These are phyloP conservation scores for Sugiyamaella castrensis DNA, from an alignment of 1,139 yeast genomes.

Conservation along the genomic window DNA sequence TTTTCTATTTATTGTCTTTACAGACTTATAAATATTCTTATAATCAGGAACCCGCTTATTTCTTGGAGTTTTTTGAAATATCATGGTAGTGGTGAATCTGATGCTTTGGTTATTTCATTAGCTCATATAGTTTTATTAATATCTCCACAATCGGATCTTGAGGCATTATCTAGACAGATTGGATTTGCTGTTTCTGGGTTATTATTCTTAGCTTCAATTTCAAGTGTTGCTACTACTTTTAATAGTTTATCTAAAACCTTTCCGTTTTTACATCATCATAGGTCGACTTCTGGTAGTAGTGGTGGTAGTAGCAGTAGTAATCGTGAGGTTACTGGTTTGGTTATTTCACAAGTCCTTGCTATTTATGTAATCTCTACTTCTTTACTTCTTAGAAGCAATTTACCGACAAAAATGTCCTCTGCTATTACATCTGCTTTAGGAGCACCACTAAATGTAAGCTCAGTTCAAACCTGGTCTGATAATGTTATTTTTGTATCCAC, in stretches of 20 bases:
- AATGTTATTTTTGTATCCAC: slow-evolving; percentile 62
- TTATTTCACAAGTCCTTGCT: slow-evolving; percentile 70
- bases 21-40: slow-evolving; percentile 48
- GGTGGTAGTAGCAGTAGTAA: no score
- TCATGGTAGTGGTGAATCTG: slow-evolving; percentile 20
- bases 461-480: slow-evolving; percentile 81
- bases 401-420: slow-evolving; percentile 59
- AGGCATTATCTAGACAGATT: slow-evolving; percentile 59
- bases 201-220: slow-evolving; percentile 61
- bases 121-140: slow-evolving; percentile 42
- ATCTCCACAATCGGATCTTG: slow-evolving; percentile 38
- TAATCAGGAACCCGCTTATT: slow-evolving; percentile 33
- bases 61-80: slow-evolving; percentile 9
- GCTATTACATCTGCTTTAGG: slow-evolving; percentile 50
- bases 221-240: slow-evolving; percentile 35
- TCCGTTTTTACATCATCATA: slow-evolving; percentile 21
- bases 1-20: slow-evolving; percentile 66
- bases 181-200: slow-evolving; percentile 64
- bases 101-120: slow-evolving; percentile 53
- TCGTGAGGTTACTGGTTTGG: slow-evolving; percentile 37
- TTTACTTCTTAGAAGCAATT: slow-evolving; percentile 66
- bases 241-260: slow-evolving; percentile 32
- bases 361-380: slow-evolving; percentile 80
- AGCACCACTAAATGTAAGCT: slow-evolving; percentile 50
- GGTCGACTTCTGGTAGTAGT: slow-evolving; percentile 4